These are phyloP conservation scores for Fraxinus sp. DNA, from an alignment of 305 asterid species.

Conservation along the genomic window DNA sequence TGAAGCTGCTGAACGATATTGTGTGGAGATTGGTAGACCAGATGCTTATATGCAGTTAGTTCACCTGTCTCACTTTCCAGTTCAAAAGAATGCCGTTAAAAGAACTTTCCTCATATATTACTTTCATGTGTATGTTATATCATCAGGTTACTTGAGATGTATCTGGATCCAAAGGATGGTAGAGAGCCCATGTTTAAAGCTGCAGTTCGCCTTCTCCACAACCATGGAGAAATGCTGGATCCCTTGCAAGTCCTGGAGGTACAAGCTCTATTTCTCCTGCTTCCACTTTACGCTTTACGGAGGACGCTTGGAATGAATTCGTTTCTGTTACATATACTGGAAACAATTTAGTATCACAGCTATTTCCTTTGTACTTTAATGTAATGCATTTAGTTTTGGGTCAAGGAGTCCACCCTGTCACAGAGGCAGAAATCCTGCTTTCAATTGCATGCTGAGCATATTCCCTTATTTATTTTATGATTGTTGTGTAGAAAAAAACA, in stretches of 20 bases:
- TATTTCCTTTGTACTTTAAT: not conserved
- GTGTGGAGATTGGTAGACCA: constrained; percentile 97
- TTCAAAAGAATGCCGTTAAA: constrained; percentile 19
- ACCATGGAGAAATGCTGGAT: constrained; percentile 86
- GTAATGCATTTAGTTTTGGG: not conserved
- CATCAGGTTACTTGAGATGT: constrained; percentile 87
- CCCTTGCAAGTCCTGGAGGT: constrained; percentile 93
- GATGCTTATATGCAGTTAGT: constrained; percentile 95
- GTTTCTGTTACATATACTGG: not conserved
- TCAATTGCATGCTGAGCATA: not conserved
- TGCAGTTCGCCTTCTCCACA: constrained; percentile 90
- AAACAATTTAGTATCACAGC: not conserved
- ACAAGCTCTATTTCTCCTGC: not conserved
- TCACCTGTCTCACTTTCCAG: constrained; percentile 28
- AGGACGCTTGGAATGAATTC: not conserved
- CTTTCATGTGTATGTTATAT: constrained; percentile 17
- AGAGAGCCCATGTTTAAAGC: constrained; percentile 91
- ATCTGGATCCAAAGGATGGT: constrained; percentile 88
- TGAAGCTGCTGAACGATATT: constrained; percentile 94
- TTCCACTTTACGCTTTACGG: not conserved
- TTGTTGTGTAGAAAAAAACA: not conserved
- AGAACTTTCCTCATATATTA: constrained; percentile 19
- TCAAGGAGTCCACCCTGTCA: not conserved
- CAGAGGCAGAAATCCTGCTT: not conserved
- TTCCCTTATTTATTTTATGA: not conserved